Base-by-base conservation (phyloP, 129 eudicot species). In the Saposhnikovia divaricata region DNA sequence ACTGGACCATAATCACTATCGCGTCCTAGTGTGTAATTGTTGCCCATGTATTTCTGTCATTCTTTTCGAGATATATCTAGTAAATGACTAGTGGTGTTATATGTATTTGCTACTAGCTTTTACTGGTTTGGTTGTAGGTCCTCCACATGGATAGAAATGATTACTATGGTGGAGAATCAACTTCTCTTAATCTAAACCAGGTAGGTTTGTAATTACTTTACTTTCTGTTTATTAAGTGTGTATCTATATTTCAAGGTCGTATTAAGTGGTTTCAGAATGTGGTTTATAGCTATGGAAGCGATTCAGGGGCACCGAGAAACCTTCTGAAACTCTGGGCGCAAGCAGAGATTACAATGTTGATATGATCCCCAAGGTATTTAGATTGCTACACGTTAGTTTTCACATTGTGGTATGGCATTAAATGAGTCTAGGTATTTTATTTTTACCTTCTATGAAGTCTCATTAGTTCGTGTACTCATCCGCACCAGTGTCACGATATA, bases 121-220 rank as follows among this genome's bases (percentile, higher is more conserved):
- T 59, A 53, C 9, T 79, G 43, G 48, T 53, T 81, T n/a, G 38
- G 68, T 51, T 73, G 80, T 79, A 89, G 93, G 93, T 89, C 45
- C 82, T 89, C 38, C 93, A 89, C 82, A 89, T 89, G 91, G 93
- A 89, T 81, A 85, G 91, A 55, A 87, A 89, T 85, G 93, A 89
- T 77, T 89, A 89, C 85, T 89, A 89, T 73, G 93, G 93, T 72
- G 93, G 91, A 73, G 93, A 88, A 40, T 89, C 93, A 34, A 89
- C 89, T 63, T 89, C 93, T 25, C 91, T 89, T 4, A 85, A 82
- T 81, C 87, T 89, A 76, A 85, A 84, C 61, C 91, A 87, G 88
- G 93, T 87, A 75, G 12, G 9, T 28, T 16, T 38, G n/a, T 79
- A 80, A 34, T 71, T 82, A 48, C 50, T 55, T 27, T 25, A 79